Base-by-base conservation (phyloP, 2,329 filamentous ascomycete genomes). In the Alternaria solani region DNA sequence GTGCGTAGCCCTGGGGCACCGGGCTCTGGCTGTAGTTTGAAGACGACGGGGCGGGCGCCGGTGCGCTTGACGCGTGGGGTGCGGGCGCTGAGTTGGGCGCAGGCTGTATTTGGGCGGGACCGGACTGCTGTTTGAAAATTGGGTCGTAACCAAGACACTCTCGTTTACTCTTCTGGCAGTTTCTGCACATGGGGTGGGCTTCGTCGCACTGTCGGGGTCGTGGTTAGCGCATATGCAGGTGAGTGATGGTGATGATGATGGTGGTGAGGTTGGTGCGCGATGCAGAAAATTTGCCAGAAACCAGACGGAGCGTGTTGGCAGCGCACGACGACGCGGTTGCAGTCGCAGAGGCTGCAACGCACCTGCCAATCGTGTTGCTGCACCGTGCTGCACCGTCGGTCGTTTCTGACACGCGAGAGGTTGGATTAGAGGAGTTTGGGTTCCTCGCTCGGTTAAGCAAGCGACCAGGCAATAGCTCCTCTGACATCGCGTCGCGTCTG, bases 121-220 rank as follows among this genome's bases (percentile, higher is more conserved):
- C 87, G 46, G 86, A 81, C 71, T 90, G 88, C 64, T 89, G 87
- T 80, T 93, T 92, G 82, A 94, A 95, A 73, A 94, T 92, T 38
- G 92, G 91, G 74, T 95, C 92, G 86, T 95, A 95, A 56, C 92
- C 92, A 49, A 93, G 78, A 75, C 92, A 95, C 72, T 94, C 91
- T 74, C 92, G 91, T 81, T 94, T 95, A 69, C 91, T 93, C 79
- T 95, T 95, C 75, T 90, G 89, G 81, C 92, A 95, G 76, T 95
- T 93, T 81, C 93, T 89, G 84, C 95, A 99, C 61, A 90, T 89
- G 23, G 95, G 95, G 79, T 97, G 93, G 62, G 88, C 89, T 84
- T 99, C 95, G 87, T 98, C 95, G 82, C 95, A 99, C 95, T 97
- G 78, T 68, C 62, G 69, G 46, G 43, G 44, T 49, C 64, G 41